Evolutionary conservation across 139 green algal genomes (phyloP), one percentile per base, ranked within the genome.

Genomic region (Picochlorum sp.): DNA sequence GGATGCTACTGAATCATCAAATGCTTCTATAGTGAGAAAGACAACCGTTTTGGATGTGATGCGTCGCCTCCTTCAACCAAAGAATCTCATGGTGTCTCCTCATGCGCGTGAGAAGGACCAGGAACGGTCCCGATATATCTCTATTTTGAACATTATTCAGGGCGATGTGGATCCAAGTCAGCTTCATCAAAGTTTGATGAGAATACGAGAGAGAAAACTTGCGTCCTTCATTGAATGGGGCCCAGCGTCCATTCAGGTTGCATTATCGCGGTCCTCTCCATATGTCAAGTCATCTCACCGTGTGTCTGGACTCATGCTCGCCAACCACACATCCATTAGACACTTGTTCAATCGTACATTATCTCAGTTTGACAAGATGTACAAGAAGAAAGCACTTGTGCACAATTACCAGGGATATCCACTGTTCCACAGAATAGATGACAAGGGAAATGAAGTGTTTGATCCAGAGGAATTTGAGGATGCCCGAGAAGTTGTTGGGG

Each of bases 201-300:
- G 92, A 51, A 97, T 98, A 69, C 77, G 94, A 1, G 92, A 98
- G 72, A 84, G 88, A 51, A 87, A 90, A 69, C 76, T 91, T 41
- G 91, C 91, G 16, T 93, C 89, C 69, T 98, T 98, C 81, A 97
- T 98, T 58, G 91, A 98, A 66, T 98, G 93, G 93, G 93, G 85
- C 0, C 93, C 93, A 4, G 93, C 94, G 4, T 88, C 74, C 66
- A 96, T 98, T 52, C 92, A 98, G 84, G 94, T 98, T 44, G 94
- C 94, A 4, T 81, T 99, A 52, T 92, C 84, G 18, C 87, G 90
- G 49, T 92, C 95, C 73, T 94, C 83, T 1, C 94, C 94, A 1
- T 98, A 96, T 69, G 80, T 95, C 18, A 68, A 85, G 61, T 90
- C 84, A 3, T 65, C 80, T 0, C 87, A 98, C 75, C 71, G 91